Evolutionary conservation across 257 asterid species (phyloP).

Genomic region (Petrea volubilis): DNA sequence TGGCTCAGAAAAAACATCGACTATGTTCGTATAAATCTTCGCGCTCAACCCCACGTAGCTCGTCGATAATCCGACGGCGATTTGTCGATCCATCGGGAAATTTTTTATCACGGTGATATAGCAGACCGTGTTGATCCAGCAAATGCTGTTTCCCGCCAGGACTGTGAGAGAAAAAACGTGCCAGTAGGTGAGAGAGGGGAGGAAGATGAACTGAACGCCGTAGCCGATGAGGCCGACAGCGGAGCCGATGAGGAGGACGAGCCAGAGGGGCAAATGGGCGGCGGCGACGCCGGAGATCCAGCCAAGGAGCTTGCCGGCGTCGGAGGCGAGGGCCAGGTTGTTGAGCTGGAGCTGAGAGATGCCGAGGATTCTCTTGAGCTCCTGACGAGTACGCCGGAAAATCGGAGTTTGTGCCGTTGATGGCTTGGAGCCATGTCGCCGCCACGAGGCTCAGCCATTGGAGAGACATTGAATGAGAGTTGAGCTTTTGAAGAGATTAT

Average conservation of each 20-base stretch:
- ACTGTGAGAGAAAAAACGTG: slow-evolving; percentile 57
- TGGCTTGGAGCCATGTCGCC: slow-evolving; percentile 74
- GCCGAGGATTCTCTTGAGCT: slow-evolving; percentile 55
- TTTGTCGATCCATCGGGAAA: slow-evolving; percentile 67
- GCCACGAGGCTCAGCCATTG: slow-evolving; percentile 78
- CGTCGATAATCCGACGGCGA: slow-evolving; percentile 70
- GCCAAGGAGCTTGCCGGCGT: slow-evolving; percentile 80
- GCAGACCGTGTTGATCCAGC: slow-evolving; percentile 81
- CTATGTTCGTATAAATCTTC: slow-evolving; percentile 49
- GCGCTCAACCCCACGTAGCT: slow-evolving; percentile 74
- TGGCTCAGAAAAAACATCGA: slow-evolving; percentile 22
- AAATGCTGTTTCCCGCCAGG: slow-evolving; percentile 71
- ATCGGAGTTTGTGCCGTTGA: slow-evolving; percentile 76
- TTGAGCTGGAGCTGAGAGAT: slow-evolving; percentile 67
- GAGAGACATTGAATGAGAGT: slow-evolving; percentile 39
- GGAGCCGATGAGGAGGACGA: slow-evolving; percentile 65
- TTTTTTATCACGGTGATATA: slow-evolving; percentile 54
- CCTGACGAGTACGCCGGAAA: slow-evolving; percentile 79
- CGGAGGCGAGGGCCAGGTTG: slow-evolving; percentile 74
- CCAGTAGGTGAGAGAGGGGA: slow-evolving; percentile 45
- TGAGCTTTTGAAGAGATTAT: background rate
- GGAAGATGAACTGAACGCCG: slow-evolving; percentile 66
- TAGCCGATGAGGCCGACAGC: slow-evolving; percentile 60
- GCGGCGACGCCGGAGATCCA: slow-evolving; percentile 81
- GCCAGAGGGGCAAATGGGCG: slow-evolving; percentile 58